Evolutionary conservation across 148 eudicot genomes (phyloP).

Genomic region (Suaeda aralocaspica): DNA sequence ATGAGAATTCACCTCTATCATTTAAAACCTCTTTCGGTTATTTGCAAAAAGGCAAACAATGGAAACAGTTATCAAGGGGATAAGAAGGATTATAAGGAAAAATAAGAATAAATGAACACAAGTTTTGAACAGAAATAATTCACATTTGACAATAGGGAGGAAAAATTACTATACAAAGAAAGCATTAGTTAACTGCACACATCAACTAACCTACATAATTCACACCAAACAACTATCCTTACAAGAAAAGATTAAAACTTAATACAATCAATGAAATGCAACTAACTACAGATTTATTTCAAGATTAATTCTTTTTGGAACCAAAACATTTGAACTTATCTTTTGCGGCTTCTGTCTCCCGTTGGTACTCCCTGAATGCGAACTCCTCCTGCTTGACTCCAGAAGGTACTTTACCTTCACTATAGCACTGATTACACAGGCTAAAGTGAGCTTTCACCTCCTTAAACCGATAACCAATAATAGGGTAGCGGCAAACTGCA

Average conservation of each 20-base stretch:
- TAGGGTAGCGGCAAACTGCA: constrained; percentile 81
- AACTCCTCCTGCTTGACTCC: constrained; percentile 74
- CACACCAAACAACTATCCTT: constrained; percentile 33
- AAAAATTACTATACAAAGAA: constrained; percentile 33
- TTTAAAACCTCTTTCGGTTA: background rate
- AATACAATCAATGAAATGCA: constrained; percentile 16
- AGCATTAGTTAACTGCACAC: constrained; percentile 28
- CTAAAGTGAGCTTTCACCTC: constrained; percentile 74
- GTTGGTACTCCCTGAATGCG: constrained; percentile 74
- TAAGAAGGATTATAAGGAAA: background rate
- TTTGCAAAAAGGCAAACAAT: background rate
- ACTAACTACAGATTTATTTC: constrained; percentile 19
- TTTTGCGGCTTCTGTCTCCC: constrained; percentile 70
- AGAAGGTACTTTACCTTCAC: constrained; percentile 94
- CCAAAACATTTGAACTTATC: constrained; percentile 83
- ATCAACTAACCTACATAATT: constrained; percentile 30
- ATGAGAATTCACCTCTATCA: background rate
- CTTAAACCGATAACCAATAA: constrained; percentile 82
- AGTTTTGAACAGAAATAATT: constrained; percentile 15
- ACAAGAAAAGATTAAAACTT: constrained; percentile 1
- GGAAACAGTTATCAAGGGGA: background rate
- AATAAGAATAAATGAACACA: background rate
- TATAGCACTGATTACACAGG: constrained; percentile 80
- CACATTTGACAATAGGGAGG: background rate
- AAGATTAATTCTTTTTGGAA: constrained; percentile 39